Percentiles rank a stretch among this genome's conserved stretches.
Conservation (phyloP, 2,329 filamentous ascomycete species). For the Arachnomyces sp. region DNA sequence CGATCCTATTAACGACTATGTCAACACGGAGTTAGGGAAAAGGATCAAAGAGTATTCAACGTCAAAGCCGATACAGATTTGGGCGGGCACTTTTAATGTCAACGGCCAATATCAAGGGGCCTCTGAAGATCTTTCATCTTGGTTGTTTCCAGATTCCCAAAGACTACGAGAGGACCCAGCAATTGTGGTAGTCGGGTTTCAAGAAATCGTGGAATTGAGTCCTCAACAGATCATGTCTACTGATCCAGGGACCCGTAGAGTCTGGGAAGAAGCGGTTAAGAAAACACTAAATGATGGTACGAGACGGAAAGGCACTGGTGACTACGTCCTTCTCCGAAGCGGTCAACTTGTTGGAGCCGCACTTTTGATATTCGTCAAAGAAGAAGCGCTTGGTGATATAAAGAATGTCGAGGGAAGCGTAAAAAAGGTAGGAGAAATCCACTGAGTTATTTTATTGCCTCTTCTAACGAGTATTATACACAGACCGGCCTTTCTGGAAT, state of each 20-base stretch:
- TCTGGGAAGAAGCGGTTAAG: conserved; percentile 80
- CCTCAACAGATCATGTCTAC: conserved; percentile 99
- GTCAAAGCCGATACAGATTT: conserved; percentile 66
- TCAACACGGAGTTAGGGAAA: conserved; percentile 66
- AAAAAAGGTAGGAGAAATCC: conserved; percentile 58
- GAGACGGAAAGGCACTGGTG: conserved; percentile 57
- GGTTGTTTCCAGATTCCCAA: conserved; percentile 63
- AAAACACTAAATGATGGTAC: conserved; percentile 67
- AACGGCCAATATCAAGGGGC: conserved; percentile 79
- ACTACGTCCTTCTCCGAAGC: conserved; percentile 82
- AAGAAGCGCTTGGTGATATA: conserved; percentile 67
- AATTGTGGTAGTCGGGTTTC: conserved; percentile 85
- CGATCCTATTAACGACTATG: conserved; percentile 90
- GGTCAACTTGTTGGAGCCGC: conserved; percentile 93
- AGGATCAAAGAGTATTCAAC: conserved; percentile 65
- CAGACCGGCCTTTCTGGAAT: conserved; percentile 86
- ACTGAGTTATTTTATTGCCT: background rate
- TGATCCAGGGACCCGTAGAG: conserved; percentile 73
- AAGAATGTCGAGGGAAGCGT: conserved; percentile 96
- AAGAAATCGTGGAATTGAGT: conserved; percentile 96
- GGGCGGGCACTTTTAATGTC: conserved; percentile 85
- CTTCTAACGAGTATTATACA: conserved; percentile 23
- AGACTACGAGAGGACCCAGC: conserved; percentile 60
- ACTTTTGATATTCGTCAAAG: conserved; percentile 81
- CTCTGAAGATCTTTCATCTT: conserved; percentile 70